Percentiles rank a stretch among this genome's conserved stretches.
Conservation (phyloP, 805 yeast genomes). For the Candida insectorum region DNA sequence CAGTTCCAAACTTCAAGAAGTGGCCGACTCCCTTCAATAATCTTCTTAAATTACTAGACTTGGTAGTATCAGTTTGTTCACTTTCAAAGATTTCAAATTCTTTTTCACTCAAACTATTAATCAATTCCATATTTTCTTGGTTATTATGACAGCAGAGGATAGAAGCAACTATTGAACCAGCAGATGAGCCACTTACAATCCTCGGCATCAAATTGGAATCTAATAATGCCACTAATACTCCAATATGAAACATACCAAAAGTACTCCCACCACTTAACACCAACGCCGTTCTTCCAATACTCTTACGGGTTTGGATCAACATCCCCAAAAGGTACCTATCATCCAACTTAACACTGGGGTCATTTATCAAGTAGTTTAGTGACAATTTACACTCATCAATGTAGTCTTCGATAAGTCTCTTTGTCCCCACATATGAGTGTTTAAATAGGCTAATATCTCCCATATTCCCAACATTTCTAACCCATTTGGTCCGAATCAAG, state of each 20-base stretch:
- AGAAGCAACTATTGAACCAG: slow-evolving; percentile 93
- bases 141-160: slow-evolving; percentile 77
- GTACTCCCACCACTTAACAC: slow-evolving; percentile 97
- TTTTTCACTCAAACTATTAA: slow-evolving; percentile 59
- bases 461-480: slow-evolving; percentile 81
- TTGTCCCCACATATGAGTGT: slow-evolving; percentile 83
- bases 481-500: slow-evolving; percentile 79
- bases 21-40: slow-evolving; percentile 37
- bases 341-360: slow-evolving; percentile 46
- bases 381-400: slow-evolving; percentile 66
- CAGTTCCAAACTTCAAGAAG: slow-evolving; percentile 80
- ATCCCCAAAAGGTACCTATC: slow-evolving; percentile 71
- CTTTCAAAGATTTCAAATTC: slow-evolving; percentile 46
- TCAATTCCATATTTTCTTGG: slow-evolving; percentile 59
- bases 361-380: slow-evolving; percentile 37
- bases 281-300: slow-evolving; percentile 90
- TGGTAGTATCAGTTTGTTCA: slow-evolving; percentile 28
- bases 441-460: slow-evolving; percentile 76
- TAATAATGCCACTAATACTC: slow-evolving; percentile 77
- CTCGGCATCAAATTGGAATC: slow-evolving; percentile 77
- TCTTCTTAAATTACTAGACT: slow-evolving; percentile 14
- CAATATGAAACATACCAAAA: slow-evolving; percentile 89
- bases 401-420: slow-evolving; percentile 76
- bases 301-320: slow-evolving; percentile 82
- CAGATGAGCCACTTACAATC: slow-evolving; percentile 90